phyloP scores from a whole-genome alignment of 495 filamentous ascomycete species.

The Neurospora africana region DNA sequence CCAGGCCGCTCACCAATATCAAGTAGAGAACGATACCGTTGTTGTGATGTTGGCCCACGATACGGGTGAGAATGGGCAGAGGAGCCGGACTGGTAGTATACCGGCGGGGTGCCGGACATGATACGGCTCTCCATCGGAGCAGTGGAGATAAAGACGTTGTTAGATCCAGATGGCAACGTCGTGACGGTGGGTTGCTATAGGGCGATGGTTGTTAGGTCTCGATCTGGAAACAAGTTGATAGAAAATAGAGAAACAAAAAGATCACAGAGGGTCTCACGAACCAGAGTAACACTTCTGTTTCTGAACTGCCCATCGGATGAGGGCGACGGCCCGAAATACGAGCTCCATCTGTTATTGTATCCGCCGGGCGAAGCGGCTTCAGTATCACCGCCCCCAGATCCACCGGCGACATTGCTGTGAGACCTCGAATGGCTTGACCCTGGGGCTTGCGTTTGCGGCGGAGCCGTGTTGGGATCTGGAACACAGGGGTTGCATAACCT shows the following conservation, averaged over 20 bases:
- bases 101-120: constrained; percentile 27
- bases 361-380: neutral
- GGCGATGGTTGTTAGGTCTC: neutral
- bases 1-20: constrained; percentile 13
- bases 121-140: constrained; percentile 20
- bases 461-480: constrained; percentile 76
- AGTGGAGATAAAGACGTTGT: constrained; percentile 2
- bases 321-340: constrained; percentile 12
- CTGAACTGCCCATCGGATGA: constrained; percentile 22
- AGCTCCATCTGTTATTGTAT: constrained; percentile 9
- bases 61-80: neutral
- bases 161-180: constrained; percentile 11
- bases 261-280: constrained; percentile 13
- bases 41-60: constrained; percentile 11
- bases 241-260: neutral
- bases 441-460: constrained; percentile 30
- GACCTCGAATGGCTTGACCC: constrained; percentile 17
- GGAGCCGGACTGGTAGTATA: constrained; percentile 22
- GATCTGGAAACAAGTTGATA: neutral
- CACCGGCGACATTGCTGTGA: constrained; percentile 12
- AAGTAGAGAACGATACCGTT: constrained; percentile 15
- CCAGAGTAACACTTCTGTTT: constrained; percentile 36
- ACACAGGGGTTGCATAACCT: constrained; percentile 92
- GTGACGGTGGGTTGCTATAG: constrained; percentile 11
- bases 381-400: neutral